These are phyloP conservation scores for Benincasa hispida DNA, from an alignment of 306 rosid species.

Conservation along the genomic window DNA sequence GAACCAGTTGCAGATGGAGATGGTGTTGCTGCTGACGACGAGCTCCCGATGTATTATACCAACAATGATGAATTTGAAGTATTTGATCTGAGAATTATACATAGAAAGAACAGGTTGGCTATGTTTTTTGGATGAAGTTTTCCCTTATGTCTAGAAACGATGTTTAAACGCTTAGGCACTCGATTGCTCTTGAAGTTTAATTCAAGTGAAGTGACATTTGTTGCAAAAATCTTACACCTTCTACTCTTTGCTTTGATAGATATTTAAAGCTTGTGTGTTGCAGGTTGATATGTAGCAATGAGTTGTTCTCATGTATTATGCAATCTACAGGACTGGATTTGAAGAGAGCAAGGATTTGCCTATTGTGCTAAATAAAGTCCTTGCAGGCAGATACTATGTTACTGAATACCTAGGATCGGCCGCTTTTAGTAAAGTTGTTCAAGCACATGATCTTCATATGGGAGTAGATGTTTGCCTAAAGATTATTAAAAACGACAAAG, in stretches of 20 bases:
- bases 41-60: slow-evolving; percentile 29
- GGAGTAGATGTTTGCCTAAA: slow-evolving; percentile 93
- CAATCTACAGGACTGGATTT: slow-evolving; percentile 81
- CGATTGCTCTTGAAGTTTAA: not conserved
- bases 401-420: slow-evolving; percentile 95
- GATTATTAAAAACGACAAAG: slow-evolving; percentile 96
- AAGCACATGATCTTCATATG: slow-evolving; percentile 78
- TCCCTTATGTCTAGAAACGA: slow-evolving; percentile 3
- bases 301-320: slow-evolving; percentile 23
- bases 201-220: not conserved
- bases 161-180: not conserved
- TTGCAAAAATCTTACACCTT: not conserved
- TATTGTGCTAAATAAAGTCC: slow-evolving; percentile 60
- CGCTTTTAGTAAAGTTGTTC: slow-evolving; percentile 92
- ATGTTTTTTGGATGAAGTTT: slow-evolving; percentile 6
- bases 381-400: slow-evolving; percentile 78
- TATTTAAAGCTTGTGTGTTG: slow-evolving; percentile 14
- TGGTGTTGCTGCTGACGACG: slow-evolving; percentile 41
- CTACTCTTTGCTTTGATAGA: slow-evolving; percentile 13
- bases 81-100: slow-evolving; percentile 72
- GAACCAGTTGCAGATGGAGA: slow-evolving; percentile 34
- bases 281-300: slow-evolving; percentile 16
- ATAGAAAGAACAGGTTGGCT: slow-evolving; percentile 89
- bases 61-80: slow-evolving; percentile 65
- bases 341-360: slow-evolving; percentile 95